phyloP scores from a whole-genome alignment of 768 basidiomycete genomes.

The Tricholoma terreum region DNA sequence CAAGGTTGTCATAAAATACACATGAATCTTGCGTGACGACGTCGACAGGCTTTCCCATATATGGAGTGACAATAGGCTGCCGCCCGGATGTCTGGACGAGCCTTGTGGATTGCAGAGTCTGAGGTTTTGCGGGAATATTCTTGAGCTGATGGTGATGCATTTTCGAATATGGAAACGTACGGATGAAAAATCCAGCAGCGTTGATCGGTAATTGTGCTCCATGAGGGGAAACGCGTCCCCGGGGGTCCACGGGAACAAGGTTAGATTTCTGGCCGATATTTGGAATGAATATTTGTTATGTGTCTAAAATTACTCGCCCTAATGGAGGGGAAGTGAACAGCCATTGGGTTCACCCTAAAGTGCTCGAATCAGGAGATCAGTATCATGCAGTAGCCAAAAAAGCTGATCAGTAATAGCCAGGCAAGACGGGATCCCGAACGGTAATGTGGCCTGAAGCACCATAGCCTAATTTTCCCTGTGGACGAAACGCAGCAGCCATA shows the following conservation, averaged over 20 bases:
- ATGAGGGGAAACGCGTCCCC: constrained; percentile 20
- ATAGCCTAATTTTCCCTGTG: constrained; percentile 38
- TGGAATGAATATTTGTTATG: neutral
- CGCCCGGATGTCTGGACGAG: constrained; percentile 44
- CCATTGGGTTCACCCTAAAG: constrained; percentile 25
- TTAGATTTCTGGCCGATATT: constrained; percentile 17
- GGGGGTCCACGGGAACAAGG: constrained; percentile 24
- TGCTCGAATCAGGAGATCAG: neutral
- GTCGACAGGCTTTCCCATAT: constrained; percentile 43
- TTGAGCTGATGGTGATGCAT: too few species aligned
- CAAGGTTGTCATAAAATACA: constrained; percentile 41
- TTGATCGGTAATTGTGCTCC: constrained; percentile 28
- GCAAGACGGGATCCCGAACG: constrained; percentile 33
- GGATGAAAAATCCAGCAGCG: constrained; percentile 23
- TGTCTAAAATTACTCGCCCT: constrained; percentile 12
- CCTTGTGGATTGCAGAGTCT: constrained; percentile 41
- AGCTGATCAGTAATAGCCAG: constrained; percentile 23
- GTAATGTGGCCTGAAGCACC: constrained; percentile 50
- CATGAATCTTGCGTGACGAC: constrained; percentile 44
- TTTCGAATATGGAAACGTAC: constrained; percentile 4
- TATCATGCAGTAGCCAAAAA: neutral
- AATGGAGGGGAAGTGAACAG: constrained; percentile 24
- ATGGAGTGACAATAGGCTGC: constrained; percentile 49
- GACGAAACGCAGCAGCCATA: constrained; percentile 23
- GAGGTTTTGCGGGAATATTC: too few species aligned